A percentile compares a stretch with the other conserved stretches of the same genome.
These are phyloP conservation scores for Penicillium diatomitis DNA, from an alignment of 495 filamentous ascomycete species.

Conservation along the genomic window DNA sequence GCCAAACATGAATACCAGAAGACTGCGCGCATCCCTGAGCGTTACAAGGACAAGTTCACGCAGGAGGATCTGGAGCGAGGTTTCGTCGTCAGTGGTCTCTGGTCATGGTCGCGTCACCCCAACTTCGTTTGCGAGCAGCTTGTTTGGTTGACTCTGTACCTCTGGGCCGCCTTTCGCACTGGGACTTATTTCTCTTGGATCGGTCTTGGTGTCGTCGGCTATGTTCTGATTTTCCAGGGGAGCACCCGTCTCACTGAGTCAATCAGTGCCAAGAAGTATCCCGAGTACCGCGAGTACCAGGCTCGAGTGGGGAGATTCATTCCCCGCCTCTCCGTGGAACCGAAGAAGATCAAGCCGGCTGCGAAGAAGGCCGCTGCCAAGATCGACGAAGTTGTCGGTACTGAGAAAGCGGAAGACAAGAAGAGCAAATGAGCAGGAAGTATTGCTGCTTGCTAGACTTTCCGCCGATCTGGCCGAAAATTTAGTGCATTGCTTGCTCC, in stretches of 20 bases:
- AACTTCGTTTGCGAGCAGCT: slow-evolving; percentile 91
- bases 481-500: no score
- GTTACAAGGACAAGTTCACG: slow-evolving; percentile 32
- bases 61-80: slow-evolving; percentile 82
- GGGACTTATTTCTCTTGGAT: slow-evolving; percentile 70
- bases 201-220: slow-evolving; percentile 55
- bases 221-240: slow-evolving; percentile 76
- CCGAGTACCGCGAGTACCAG: slow-evolving; percentile 82
- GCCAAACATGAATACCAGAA: slow-evolving; percentile 70
- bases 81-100: slow-evolving; percentile 79
- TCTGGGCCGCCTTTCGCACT: slow-evolving; percentile 72
- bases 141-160: slow-evolving; percentile 80
- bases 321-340: slow-evolving; percentile 48
- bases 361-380: slow-evolving; percentile 13
- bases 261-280: slow-evolving; percentile 74
- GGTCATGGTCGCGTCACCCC: slow-evolving; percentile 79
- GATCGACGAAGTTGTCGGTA: slow-evolving; percentile 3
- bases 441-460: no score
- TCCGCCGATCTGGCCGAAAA: no score
- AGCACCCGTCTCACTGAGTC: slow-evolving; percentile 80
- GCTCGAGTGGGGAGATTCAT: slow-evolving; percentile 71
- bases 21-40: slow-evolving; percentile 56
- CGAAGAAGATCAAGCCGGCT: slow-evolving; percentile 22
- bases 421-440: slow-evolving; percentile 12
- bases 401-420: slow-evolving; percentile 9